These are phyloP conservation scores for Mortierella hygrophila DNA, from an alignment of 192 early-diverging fungal genomes.

Conservation along the genomic window DNA sequence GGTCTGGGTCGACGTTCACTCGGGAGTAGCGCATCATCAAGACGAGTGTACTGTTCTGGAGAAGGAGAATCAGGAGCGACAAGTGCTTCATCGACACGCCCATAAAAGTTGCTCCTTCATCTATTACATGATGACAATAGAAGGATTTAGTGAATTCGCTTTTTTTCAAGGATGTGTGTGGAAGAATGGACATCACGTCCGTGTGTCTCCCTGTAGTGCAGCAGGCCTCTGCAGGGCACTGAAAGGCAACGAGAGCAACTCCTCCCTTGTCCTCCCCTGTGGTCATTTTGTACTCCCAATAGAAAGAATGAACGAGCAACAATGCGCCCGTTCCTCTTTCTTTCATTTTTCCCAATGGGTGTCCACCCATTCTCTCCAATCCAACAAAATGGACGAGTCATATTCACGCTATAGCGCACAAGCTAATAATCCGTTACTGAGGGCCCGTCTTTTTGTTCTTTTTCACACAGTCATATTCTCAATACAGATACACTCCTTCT, in stretches of 20 bases:
- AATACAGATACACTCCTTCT: not conserved
- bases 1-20: conserved; percentile 65
- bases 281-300: too few relatives aligned
- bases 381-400: not conserved
- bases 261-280: too few relatives aligned
- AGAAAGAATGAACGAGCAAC: too few relatives aligned
- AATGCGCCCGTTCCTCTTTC: not conserved
- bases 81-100: conserved; percentile 85
- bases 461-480: not conserved
- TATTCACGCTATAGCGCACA: not conserved
- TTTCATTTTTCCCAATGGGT: not conserved
- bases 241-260: too few relatives aligned
- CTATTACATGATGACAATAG: not conserved
- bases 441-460: not conserved
- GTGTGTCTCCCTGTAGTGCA: not conserved
- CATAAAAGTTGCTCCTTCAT: conserved; percentile 54
- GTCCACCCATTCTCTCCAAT: too few relatives aligned
- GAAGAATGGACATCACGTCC: not conserved
- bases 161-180: not conserved
- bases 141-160: not conserved
- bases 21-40: conserved; percentile 95
- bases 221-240: too few relatives aligned
- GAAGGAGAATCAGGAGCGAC: conserved; percentile 85
- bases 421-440: not conserved
- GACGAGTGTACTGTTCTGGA: conserved; percentile 91